Evolutionary conservation across 2,329 filamentous ascomycete species (phyloP).

Genomic region (Xylariaceae sp.): DNA sequence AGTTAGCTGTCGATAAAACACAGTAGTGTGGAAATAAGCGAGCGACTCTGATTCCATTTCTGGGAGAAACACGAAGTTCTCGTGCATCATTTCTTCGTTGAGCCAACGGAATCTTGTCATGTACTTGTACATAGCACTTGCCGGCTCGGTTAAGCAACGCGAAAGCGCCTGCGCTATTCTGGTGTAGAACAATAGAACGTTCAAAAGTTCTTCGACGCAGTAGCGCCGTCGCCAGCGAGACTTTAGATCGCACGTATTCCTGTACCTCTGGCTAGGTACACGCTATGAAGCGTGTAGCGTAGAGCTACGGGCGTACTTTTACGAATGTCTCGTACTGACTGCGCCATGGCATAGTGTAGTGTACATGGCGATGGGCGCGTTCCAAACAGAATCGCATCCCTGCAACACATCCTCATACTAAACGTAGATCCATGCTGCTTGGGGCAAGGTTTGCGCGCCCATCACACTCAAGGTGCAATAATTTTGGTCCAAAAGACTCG

Average conservation of each 20-base stretch:
- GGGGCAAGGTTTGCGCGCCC: slow-evolving; percentile 3
- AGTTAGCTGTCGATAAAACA: slow-evolving; percentile 2
- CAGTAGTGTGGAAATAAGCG: slow-evolving; percentile 1
- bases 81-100: neutral
- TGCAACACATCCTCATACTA: slow-evolving; percentile 20
- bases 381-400: slow-evolving; percentile 10
- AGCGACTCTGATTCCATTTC: neutral
- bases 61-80: neutral
- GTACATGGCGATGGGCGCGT: neutral
- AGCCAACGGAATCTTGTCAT: neutral
- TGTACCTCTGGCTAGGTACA: too few species aligned
- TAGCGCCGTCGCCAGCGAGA: too few species aligned
- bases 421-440: slow-evolving; percentile 18
- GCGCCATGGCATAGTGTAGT: neutral
- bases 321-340: too few species aligned
- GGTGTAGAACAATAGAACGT: too few species aligned
- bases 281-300: too few species aligned
- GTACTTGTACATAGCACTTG: too few species aligned
- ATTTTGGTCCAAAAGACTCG: slow-evolving; percentile 1
- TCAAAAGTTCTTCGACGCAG: too few species aligned
- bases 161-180: too few species aligned
- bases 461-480: neutral
- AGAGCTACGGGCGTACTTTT: too few species aligned
- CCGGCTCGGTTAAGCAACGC: too few species aligned
- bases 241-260: too few species aligned